A percentile compares a stretch with the other conserved stretches of the same genome.
phyloP scores from a whole-genome alignment of 2,329 filamentous ascomycete genomes.

The Neoscytalidium dimidiatum region DNA sequence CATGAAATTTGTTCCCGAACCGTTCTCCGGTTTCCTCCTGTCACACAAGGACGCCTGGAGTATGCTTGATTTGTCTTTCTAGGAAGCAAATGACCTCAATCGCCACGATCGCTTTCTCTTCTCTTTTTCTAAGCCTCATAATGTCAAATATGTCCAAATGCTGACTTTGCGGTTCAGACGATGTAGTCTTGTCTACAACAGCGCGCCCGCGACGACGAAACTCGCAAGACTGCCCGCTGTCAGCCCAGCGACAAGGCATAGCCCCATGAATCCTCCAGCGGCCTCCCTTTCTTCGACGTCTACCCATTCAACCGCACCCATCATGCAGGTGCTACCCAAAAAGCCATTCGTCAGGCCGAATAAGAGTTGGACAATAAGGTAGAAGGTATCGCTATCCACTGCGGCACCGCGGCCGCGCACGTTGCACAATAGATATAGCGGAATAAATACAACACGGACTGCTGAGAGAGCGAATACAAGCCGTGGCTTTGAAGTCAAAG shows the following conservation, averaged over 20 bases:
- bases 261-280: slow-evolving; percentile 89
- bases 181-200: neutral
- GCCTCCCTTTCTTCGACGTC: slow-evolving; percentile 81
- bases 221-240: slow-evolving; percentile 85
- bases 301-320: slow-evolving; percentile 81
- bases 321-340: slow-evolving; percentile 86
- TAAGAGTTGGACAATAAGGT: slow-evolving; percentile 78
- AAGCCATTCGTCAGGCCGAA: slow-evolving; percentile 89
- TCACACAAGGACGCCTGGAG: too few relatives aligned
- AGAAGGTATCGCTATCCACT: slow-evolving; percentile 82
- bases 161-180: neutral
- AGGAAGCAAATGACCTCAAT: too few relatives aligned
- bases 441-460: slow-evolving; percentile 70
- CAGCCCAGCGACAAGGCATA: slow-evolving; percentile 84
- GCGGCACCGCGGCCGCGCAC: slow-evolving; percentile 72
- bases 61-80: too few relatives aligned
- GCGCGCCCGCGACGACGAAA: slow-evolving; percentile 63
- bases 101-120: too few relatives aligned
- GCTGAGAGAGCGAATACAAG: slow-evolving; percentile 69
- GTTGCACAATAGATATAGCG: slow-evolving; percentile 89
- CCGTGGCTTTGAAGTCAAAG: slow-evolving; percentile 63
- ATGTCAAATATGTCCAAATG: neutral
- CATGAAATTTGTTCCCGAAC: too few relatives aligned
- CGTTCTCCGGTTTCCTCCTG: too few relatives aligned
- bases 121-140: neutral